Evolutionary conservation across 257 asterid genomes (phyloP).

Genomic region (Ballota nigra): DNA sequence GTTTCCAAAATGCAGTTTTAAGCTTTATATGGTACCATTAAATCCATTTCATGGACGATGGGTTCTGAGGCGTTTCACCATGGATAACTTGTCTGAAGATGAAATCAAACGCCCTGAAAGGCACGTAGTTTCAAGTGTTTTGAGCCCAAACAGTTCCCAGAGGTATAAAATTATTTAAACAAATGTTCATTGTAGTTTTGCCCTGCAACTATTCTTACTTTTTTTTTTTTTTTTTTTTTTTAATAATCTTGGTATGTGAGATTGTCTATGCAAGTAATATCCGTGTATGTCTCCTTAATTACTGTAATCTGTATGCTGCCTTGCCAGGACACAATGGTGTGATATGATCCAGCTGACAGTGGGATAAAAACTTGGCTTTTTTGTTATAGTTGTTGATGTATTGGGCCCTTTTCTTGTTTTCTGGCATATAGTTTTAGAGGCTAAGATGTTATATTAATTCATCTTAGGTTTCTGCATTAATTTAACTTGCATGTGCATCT

Average conservation of each 20-base stretch:
- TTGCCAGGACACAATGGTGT: background rate
- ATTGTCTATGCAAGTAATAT: background rate
- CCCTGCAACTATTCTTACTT: conserved; percentile 3
- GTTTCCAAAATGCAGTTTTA: conserved; percentile 33
- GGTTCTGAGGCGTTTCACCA: conserved; percentile 27
- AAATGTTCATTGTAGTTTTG: background rate
- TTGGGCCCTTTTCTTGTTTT: background rate
- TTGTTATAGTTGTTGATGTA: background rate
- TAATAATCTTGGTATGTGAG: background rate
- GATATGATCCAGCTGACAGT: background rate
- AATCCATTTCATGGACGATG: conserved; percentile 18
- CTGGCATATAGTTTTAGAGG: background rate
- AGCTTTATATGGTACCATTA: conserved; percentile 32
- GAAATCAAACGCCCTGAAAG: conserved; percentile 24
- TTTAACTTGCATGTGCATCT: conserved; percentile 11
- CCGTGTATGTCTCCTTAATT: background rate
- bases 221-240: too few relatives aligned
- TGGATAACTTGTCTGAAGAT: conserved; percentile 27
- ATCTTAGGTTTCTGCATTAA: background rate
- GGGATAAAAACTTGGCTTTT: background rate
- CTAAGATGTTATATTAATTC: conserved; percentile 4
- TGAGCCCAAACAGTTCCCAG: conserved; percentile 28
- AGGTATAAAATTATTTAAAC: conserved; percentile 37
- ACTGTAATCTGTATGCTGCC: background rate
- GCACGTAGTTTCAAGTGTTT: conserved; percentile 23